phyloP scores from a whole-genome alignment of 2,329 filamentous ascomycete species.

The Neocucurbitaria cava region DNA sequence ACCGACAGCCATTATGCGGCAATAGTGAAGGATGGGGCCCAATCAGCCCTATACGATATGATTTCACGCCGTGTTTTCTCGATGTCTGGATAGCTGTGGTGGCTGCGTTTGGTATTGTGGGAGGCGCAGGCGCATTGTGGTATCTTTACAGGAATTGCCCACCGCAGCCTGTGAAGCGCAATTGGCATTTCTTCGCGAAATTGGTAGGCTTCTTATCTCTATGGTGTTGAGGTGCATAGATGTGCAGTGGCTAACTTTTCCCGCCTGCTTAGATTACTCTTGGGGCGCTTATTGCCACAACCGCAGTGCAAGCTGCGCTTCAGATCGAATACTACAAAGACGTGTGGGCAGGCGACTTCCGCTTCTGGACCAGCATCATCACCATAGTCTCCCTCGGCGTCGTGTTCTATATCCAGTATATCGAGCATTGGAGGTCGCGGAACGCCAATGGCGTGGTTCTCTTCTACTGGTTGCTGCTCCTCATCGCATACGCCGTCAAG shows the following conservation, averaged over 20 bases:
- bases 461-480: conserved; percentile 89
- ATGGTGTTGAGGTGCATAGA: background rate
- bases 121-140: conserved; percentile 79
- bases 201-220: conserved; percentile 63
- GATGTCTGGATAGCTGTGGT: conserved; percentile 86
- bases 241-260: conserved; percentile 13
- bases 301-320: conserved; percentile 74
- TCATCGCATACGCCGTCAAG: conserved; percentile 81
- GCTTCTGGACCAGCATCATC: conserved; percentile 80
- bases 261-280: conserved; percentile 63
- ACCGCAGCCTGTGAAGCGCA: conserved; percentile 73
- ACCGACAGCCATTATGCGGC: conserved; percentile 78
- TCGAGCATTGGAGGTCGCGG: conserved; percentile 82
- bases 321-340: conserved; percentile 74
- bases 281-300: conserved; percentile 70
- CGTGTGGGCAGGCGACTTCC: conserved; percentile 81
- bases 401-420: conserved; percentile 81
- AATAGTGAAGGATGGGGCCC: conserved; percentile 96
- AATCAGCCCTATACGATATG: conserved; percentile 82
- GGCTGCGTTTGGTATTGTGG: conserved; percentile 78
- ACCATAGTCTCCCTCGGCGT: conserved; percentile 76
- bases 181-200: conserved; percentile 93
- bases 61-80: conserved; percentile 97
- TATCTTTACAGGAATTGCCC: conserved; percentile 76
- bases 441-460: conserved; percentile 87